Evolutionary conservation across 2,329 filamentous ascomycete species (phyloP).

Genomic region (Pseudogymnoascus destructans): DNA sequence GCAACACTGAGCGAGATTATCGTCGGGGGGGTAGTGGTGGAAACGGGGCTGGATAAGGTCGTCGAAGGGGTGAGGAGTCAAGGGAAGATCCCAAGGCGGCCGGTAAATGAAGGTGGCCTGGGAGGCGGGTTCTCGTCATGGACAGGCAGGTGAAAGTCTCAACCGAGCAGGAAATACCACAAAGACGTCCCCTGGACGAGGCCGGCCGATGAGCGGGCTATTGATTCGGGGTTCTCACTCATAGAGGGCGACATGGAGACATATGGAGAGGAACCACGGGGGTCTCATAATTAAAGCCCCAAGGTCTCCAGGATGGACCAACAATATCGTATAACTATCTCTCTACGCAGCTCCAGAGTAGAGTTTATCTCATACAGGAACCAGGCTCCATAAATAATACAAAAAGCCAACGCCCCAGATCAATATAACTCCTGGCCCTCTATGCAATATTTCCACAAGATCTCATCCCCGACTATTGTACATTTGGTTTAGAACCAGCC

Average conservation of each 20-base stretch:
- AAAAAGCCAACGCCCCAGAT: not conserved
- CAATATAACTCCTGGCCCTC: not conserved
- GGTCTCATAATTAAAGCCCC: not conserved
- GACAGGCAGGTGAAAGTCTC: constrained; percentile 21
- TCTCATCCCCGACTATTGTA: constrained; percentile 3
- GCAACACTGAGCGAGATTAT: constrained; percentile 88
- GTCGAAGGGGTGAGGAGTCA: constrained; percentile 71
- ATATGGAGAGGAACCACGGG: not conserved
- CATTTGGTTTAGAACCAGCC: constrained; percentile 15
- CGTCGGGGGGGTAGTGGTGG: constrained; percentile 84
- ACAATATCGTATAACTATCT: not conserved
- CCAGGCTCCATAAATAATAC: not conserved
- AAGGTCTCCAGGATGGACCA: not conserved
- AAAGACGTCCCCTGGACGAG: not conserved
- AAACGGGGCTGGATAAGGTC: constrained; percentile 80
- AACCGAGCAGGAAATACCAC: not conserved
- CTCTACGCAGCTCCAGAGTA: not conserved
- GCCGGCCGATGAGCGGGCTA: not conserved
- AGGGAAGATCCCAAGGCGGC: constrained; percentile 64
- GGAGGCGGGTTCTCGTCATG: constrained; percentile 27
- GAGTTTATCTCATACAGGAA: not conserved
- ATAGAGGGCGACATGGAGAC: not conserved
- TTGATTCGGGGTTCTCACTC: not conserved
- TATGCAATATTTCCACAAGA: not conserved
- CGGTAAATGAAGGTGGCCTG: constrained; percentile 59